Conservation (phyloP, 2,329 filamentous ascomycete genomes). For the Colletotrichum lentis region DNA sequence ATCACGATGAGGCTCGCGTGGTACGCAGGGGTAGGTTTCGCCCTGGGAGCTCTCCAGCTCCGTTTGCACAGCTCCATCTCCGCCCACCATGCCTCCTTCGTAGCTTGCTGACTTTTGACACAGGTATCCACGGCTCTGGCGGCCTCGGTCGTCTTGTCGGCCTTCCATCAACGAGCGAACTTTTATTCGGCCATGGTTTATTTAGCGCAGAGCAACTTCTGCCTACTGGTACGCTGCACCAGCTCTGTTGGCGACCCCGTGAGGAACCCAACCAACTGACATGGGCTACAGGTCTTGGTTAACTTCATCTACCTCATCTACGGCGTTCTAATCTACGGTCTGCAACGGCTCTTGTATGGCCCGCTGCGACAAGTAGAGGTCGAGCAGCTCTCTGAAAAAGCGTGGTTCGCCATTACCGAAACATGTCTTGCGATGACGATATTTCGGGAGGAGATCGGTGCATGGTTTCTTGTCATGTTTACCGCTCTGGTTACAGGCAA, state of each 20-base stretch:
- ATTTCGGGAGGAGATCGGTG: constrained; percentile 92
- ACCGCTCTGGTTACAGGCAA: constrained; percentile 90
- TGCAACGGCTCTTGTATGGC: constrained; percentile 91
- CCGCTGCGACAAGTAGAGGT: constrained; percentile 91
- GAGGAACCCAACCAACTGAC: constrained; percentile 10
- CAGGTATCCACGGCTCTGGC: constrained; percentile 86
- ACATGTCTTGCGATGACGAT: constrained; percentile 98
- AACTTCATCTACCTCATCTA: constrained; percentile 88
- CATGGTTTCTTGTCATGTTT: constrained; percentile 97
- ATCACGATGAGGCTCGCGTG: constrained; percentile 65
- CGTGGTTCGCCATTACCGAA: constrained; percentile 97
- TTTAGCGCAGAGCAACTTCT: constrained; percentile 94
- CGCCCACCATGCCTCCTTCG: constrained; percentile 13
- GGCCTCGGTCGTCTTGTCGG: constrained; percentile 83
- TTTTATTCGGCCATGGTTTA: constrained; percentile 99
- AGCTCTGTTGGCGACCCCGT: constrained; percentile 3
- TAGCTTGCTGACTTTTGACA: constrained; percentile 31
- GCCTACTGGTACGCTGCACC: constrained; percentile 75
- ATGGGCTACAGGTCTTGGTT: constrained; percentile 75
- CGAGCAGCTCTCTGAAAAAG: constrained; percentile 96
- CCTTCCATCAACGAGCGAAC: constrained; percentile 93
- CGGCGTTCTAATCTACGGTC: constrained; percentile 80
- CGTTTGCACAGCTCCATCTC: constrained; percentile 15
- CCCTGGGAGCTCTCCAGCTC: constrained; percentile 2
- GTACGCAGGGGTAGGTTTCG: constrained; percentile 66